Percentiles rank a stretch among this genome's conserved stretches.
These are phyloP conservation scores for Solanum sejunctum DNA, from an alignment of 257 asterid species.

Conservation along the genomic window DNA sequence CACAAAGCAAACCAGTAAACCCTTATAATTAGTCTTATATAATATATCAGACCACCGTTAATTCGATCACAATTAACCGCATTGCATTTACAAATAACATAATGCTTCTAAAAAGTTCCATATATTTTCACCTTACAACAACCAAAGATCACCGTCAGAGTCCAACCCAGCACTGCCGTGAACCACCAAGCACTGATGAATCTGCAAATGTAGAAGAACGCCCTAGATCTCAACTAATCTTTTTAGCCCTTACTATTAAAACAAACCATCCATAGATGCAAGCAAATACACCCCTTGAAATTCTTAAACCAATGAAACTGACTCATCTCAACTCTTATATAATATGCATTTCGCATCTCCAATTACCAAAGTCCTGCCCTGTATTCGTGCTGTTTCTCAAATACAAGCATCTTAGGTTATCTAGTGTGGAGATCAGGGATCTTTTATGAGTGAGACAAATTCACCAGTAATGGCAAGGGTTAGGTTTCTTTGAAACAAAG, in stretches of 20 bases:
- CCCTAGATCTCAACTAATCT: background rate
- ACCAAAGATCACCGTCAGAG: conserved; percentile 25
- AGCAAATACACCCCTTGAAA: background rate
- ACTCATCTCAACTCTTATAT: background rate
- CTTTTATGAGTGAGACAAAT: background rate
- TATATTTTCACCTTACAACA: conserved; percentile 1
- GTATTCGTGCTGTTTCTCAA: background rate
- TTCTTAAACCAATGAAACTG: background rate
- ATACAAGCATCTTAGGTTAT: background rate
- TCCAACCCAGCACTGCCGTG: conserved; percentile 63
- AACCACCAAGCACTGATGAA: conserved; percentile 25
- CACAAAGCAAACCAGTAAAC: background rate
- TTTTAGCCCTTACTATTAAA: background rate
- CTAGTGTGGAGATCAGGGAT: background rate
- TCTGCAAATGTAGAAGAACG: no score
- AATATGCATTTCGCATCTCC: background rate
- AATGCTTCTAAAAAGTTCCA: background rate
- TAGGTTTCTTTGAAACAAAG: background rate
- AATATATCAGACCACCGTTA: background rate
- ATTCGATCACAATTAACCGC: background rate
- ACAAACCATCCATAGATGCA: background rate
- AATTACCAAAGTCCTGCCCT: background rate
- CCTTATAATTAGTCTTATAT: background rate
- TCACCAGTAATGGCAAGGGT: background rate
- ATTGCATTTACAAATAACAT: background rate